phyloP scores from a whole-genome alignment of 768 basidiomycete genomes.

The Hygrophorus russula region DNA sequence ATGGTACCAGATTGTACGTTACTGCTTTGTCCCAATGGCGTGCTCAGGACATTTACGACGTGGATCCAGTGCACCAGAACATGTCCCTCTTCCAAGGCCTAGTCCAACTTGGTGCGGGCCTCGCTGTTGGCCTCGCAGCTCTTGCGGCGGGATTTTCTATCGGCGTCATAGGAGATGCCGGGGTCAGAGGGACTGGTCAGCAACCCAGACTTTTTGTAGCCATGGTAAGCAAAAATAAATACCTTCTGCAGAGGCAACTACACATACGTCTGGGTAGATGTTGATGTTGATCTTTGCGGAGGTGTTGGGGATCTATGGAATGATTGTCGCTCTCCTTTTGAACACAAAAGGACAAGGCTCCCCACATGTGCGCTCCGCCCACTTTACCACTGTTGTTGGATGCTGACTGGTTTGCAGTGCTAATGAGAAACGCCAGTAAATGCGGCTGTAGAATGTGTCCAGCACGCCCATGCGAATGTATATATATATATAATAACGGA shows the following conservation, averaged over 20 bases:
- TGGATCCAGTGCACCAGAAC: constrained; percentile 32
- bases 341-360: constrained; percentile 45
- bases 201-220: constrained; percentile 2
- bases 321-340: constrained; percentile 86
- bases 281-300: constrained; percentile 90
- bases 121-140: constrained; percentile 85
- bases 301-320: constrained; percentile 79
- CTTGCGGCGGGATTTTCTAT: constrained; percentile 95
- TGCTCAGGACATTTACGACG: constrained; percentile 9
- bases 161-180: constrained; percentile 87
- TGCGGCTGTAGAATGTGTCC: too few species aligned
- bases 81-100: constrained; percentile 84
- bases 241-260: neutral
- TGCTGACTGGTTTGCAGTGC: neutral
- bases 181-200: constrained; percentile 1
- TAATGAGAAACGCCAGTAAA: too few species aligned
- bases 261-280: constrained; percentile 34
- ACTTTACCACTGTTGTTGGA: neutral
- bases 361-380: neutral
- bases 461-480: too few species aligned
- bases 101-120: constrained; percentile 83
- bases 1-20: constrained; percentile 55
- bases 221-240: neutral
- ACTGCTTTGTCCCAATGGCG: neutral
- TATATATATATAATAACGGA: too few species aligned